Conservation (phyloP, 1,284 basidiomycete species). For the Baeospora myosura region DNA sequence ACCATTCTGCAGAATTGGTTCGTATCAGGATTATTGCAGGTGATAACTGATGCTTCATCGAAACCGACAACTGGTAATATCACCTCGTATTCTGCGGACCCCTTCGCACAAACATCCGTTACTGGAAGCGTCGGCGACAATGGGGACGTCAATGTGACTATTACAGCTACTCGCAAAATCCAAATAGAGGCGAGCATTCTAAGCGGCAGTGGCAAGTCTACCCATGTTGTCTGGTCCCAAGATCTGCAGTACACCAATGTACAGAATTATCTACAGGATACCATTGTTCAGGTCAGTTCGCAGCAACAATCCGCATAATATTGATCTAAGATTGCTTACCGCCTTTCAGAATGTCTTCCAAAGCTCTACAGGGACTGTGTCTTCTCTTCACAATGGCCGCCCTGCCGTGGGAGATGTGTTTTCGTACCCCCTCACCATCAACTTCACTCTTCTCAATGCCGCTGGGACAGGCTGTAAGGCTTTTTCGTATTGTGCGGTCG, state of each 20-base stretch:
- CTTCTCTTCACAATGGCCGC: constrained; percentile 55
- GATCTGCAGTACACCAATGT: constrained; percentile 44
- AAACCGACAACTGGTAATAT: constrained; percentile 63
- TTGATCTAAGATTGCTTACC: neutral
- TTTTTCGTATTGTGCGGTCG: neutral
- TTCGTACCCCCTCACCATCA: constrained; percentile 59
- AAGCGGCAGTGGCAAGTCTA: constrained; percentile 50
- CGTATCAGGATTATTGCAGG: constrained; percentile 65
- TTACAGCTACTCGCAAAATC: constrained; percentile 45
- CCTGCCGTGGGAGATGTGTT: constrained; percentile 49
- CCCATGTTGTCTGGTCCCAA: constrained; percentile 48
- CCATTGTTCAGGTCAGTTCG: constrained; percentile 39
- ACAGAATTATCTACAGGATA: constrained; percentile 47
- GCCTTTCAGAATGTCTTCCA: constrained; percentile 46
- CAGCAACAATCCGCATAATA: too few species aligned
- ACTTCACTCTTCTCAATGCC: constrained; percentile 39
- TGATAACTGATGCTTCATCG: constrained; percentile 56
- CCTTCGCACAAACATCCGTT: constrained; percentile 46
- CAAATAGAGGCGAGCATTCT: constrained; percentile 49
- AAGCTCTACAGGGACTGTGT: constrained; percentile 44
- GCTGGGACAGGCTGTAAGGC: constrained; percentile 41
- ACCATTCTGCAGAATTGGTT: constrained; percentile 71
- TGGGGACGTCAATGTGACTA: constrained; percentile 46
- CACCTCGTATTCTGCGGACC: constrained; percentile 45
- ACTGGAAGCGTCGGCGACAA: constrained; percentile 40